Base-by-base conservation (phyloP, 257 asterid genomes). In the Petunia axillaris region DNA sequence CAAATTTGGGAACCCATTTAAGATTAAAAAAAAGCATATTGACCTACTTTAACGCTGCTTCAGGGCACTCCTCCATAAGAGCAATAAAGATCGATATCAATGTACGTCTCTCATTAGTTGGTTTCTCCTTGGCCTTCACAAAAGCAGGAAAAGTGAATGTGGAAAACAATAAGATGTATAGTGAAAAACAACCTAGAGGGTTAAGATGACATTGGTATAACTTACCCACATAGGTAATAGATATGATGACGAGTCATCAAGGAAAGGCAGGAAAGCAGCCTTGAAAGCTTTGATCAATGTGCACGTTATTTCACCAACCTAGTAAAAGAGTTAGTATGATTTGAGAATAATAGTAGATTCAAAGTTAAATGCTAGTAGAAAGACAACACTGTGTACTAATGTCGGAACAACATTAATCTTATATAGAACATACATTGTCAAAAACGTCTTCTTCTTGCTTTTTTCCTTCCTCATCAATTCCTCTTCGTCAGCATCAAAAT, bases 381-480 rank as follows among this genome's bases (percentile, higher is more conserved):
- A 25, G 25, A 25, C 25, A 25, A 25, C 25, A 25, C 25, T 25
- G 25, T 25, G 25, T 25, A 25, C 25, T 25, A 25, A 25, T 25
- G 25, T 25, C 25, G 25, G 25, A 25, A 25, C 25, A 25, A 25
- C 25, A 25, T 25, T 25, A 25, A 25, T 25, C 25, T 39, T 9
- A 41, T 5, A 76, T 36, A 80, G 55, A 66, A 86, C 93, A 67
- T 77, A 93, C 98, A 90, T 94, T 97, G 78, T 93, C 98, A 87
- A 94, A 94, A 68, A 94, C 98, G 85, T 91, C 97, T 87, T 94
- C 98, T 85, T 94, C 98, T 86, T 91, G 98, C 88, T 94, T 98
- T 94, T 91, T 89, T 94, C 98, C 91, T 93, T 98, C 83, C 83
- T 91, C 50, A 94, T 95, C 83, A 93, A 85, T 25, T 25, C 25